These are phyloP conservation scores for Camillea tinctor DNA, from an alignment of 2,329 filamentous ascomycete species.

Conservation along the genomic window DNA sequence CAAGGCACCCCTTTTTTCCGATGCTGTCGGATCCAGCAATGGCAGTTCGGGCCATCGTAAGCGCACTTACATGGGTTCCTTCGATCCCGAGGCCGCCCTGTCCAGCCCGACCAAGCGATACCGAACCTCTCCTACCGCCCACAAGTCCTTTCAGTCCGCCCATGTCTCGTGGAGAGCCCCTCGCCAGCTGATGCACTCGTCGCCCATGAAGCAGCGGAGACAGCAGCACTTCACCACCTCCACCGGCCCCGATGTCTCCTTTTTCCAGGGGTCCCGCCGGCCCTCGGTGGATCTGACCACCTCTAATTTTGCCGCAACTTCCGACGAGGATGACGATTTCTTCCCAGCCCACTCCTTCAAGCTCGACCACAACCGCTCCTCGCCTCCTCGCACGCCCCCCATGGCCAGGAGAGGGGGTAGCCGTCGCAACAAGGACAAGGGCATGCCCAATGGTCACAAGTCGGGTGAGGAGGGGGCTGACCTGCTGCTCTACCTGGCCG, in stretches of 20 bases:
- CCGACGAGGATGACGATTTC: conserved; percentile 81
- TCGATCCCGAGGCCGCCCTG: conserved; percentile 41
- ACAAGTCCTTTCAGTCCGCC: conserved; percentile 53
- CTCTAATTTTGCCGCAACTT: conserved; percentile 60
- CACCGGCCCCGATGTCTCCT: conserved; percentile 71
- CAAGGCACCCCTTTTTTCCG: conserved; percentile 78
- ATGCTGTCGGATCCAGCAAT: conserved; percentile 71
- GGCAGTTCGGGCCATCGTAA: conserved; percentile 66
- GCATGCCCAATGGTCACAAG: conserved; percentile 49
- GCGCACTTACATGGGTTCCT: conserved; percentile 59
- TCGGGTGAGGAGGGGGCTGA: conserved; percentile 78
- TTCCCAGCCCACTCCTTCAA: conserved; percentile 75
- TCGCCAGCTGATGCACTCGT: conserved; percentile 79
- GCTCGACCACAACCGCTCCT: conserved; percentile 64
- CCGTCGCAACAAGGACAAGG: conserved; percentile 47
- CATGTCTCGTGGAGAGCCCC: conserved; percentile 72
- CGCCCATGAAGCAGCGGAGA: conserved; percentile 75
- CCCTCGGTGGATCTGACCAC: conserved; percentile 63
- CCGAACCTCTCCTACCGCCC: conserved; percentile 61
- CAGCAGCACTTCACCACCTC: conserved; percentile 73
- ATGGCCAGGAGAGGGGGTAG: conserved; percentile 54
- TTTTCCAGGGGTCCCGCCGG: conserved; percentile 70
- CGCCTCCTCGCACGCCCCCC: conserved; percentile 81
- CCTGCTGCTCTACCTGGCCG: conserved; percentile 79
- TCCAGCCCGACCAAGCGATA: conserved; percentile 68